Conservation (phyloP, 805 yeast genomes). For the Wickerhamia fluorescens region DNA sequence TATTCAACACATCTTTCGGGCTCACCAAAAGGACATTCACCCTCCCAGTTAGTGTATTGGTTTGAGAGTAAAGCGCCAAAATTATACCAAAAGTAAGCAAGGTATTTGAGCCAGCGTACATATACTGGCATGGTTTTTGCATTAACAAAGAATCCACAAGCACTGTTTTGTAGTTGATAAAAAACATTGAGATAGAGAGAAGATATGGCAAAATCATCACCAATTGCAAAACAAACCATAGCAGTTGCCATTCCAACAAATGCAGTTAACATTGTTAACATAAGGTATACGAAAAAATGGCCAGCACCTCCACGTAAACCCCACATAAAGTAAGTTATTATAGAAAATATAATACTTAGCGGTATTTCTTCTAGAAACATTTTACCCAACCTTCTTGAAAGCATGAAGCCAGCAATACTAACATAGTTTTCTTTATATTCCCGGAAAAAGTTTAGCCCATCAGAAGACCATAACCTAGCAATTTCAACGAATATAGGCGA, state of each 20-base stretch:
- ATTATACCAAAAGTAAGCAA: constrained; percentile 72
- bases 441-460: constrained; percentile 16
- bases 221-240: constrained; percentile 44
- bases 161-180: constrained; percentile 68
- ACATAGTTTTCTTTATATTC: constrained; percentile 20
- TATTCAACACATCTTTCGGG: constrained; percentile 12
- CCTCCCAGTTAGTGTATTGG: constrained; percentile 55
- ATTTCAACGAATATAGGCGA: constrained; percentile 19
- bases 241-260: constrained; percentile 52
- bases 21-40: constrained; percentile 42
- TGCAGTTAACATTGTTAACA: constrained; percentile 49
- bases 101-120: constrained; percentile 77
- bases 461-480: constrained; percentile 16
- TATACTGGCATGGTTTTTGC: constrained; percentile 73
- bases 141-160: constrained; percentile 76
- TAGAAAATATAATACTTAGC: constrained; percentile 13
- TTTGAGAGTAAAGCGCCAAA: constrained; percentile 64
- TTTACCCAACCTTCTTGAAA: constrained; percentile 18
- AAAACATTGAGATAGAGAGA: constrained; percentile 54
- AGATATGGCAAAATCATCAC: constrained; percentile 56
- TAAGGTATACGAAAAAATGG: constrained; percentile 55
- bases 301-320: constrained; percentile 17
- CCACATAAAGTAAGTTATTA: constrained; percentile 20
- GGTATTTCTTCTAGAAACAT: constrained; percentile 18
- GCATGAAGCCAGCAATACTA: constrained; percentile 15